phyloP scores from a whole-genome alignment of 208 protist genomes.

The Leishmania martiniquensis region DNA sequence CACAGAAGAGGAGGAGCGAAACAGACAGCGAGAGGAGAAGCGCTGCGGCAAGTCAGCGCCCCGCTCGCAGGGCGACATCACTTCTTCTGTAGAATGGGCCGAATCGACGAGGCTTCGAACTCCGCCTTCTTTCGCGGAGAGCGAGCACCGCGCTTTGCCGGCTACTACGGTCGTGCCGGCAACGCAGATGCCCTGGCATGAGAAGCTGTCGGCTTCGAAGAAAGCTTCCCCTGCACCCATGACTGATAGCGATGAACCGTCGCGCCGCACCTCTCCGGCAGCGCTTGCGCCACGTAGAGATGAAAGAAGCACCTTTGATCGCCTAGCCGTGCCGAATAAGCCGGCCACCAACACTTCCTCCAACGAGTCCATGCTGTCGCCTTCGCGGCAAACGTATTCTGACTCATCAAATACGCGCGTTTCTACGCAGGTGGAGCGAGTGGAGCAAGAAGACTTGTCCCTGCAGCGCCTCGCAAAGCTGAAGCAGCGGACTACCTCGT shows the following conservation, averaged over 20 bases:
- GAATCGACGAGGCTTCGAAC: neutral
- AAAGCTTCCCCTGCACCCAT: neutral
- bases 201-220: constrained; percentile 29
- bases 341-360: neutral
- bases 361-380: neutral
- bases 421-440: constrained; percentile 1
- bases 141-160: neutral
- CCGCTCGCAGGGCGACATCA: neutral
- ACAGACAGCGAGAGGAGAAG: constrained; percentile 10
- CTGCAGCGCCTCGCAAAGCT: constrained; percentile 43
- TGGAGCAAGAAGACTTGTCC: neutral
- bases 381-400: neutral
- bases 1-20: constrained; percentile 51
- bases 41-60: neutral
- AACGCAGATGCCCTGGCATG: constrained; percentile 14
- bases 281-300: neutral
- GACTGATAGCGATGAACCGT: neutral
- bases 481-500: constrained; percentile 2
- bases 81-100: neutral
- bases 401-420: neutral
- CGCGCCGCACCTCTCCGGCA: neutral
- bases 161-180: neutral
- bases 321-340: constrained; percentile 18
- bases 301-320: constrained; percentile 17
- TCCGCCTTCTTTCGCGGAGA: neutral